Evolutionary conservation across 2,329 filamentous ascomycete genomes (phyloP), one percentile per base, ranked within the genome.

Genomic region (Colletotrichum gigasporum): DNA sequence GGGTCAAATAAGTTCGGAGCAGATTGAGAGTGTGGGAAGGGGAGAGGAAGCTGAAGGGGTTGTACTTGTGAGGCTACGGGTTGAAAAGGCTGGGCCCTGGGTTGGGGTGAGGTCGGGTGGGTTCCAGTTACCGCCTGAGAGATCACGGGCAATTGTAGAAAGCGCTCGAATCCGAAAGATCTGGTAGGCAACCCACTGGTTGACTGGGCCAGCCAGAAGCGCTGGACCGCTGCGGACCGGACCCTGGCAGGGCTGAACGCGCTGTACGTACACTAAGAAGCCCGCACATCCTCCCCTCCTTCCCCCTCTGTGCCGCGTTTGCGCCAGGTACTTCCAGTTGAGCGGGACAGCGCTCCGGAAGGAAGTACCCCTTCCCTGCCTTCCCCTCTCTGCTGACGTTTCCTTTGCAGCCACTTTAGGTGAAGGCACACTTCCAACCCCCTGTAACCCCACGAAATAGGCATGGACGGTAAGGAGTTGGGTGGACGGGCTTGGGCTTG

Each of bases 81-180:
- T 65, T 45, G 63, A 65, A 58, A 58, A 63, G 59, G 63, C 63
- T 58, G 58, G 63, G 48, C 54, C 45, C 37, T 48, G 42, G 44
- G 35, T 35, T 50, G 62, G 48, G 61, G 62, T 64, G 55, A 60
- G 54, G 55, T 42, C 44, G 48, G 55, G 55, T 64, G 61, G 61
- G 61, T 50, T 64, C 56, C 48, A 62, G 56, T 55, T 57, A 57
- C 30, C 63, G 63, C 58, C 51, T 57, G 45, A 41, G 55, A 45
- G 62, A 63, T 65, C 63, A 65, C 63, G 63, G 63, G 63, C 63
- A 52, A 57, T 65, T 65, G 59, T 63, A 58, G 63, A 63, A 65
- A 37, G 63, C 59, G 63, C 62, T 65, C 62, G 63, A 64, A 64
- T 47, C 61, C 48, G n/a, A 63, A 65, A 65, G 63, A 65, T 65